These are phyloP conservation scores for Ampelocalamus luodianensis DNA, from an alignment of 176 grass and related monocot genomes.

Conservation along the genomic window DNA sequence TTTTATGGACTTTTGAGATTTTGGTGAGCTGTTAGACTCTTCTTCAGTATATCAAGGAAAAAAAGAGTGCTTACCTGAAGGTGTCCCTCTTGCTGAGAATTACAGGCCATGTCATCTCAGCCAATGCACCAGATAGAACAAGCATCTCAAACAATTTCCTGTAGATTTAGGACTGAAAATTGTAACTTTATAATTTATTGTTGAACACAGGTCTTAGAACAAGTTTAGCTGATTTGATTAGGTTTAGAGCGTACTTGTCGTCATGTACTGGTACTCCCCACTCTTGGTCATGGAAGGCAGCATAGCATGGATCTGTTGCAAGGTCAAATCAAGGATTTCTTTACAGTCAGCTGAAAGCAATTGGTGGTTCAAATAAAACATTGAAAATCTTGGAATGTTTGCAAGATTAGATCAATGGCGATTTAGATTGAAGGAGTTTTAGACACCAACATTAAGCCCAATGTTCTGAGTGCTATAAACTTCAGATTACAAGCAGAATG, in stretches of 20 bases:
- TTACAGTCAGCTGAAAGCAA: conserved; percentile 37
- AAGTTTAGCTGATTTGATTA: not conserved
- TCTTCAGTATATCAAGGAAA: not conserved
- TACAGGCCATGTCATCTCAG: conserved; percentile 86
- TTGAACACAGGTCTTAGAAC: not conserved
- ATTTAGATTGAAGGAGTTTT: conserved; percentile 6
- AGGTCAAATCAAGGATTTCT: conserved; percentile 43
- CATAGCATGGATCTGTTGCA: conserved; percentile 85
- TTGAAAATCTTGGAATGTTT: conserved; percentile 26
- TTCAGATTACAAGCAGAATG: conserved; percentile 20
- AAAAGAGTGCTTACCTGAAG: conserved; percentile 61
- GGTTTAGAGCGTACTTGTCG: conserved; percentile 71
- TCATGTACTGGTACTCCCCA: conserved; percentile 95
- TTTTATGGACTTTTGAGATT: not conserved
- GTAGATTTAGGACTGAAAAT: conserved; percentile 44
- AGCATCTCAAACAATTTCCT: conserved; percentile 97
- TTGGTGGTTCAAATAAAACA: conserved; percentile 26
- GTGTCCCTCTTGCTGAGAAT: conserved; percentile 92
- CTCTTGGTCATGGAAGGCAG: conserved; percentile 89
- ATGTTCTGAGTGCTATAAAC: not conserved
- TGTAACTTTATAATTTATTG: conserved; percentile 54
- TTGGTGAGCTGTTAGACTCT: conserved; percentile 10
- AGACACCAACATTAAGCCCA: not conserved
- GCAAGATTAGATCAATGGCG: not conserved
- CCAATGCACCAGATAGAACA: conserved; percentile 81